Percentiles rank a stretch among this genome's conserved stretches.
phyloP scores from a whole-genome alignment of 2,329 filamentous ascomycete genomes.

The Corynespora cassiicola region DNA sequence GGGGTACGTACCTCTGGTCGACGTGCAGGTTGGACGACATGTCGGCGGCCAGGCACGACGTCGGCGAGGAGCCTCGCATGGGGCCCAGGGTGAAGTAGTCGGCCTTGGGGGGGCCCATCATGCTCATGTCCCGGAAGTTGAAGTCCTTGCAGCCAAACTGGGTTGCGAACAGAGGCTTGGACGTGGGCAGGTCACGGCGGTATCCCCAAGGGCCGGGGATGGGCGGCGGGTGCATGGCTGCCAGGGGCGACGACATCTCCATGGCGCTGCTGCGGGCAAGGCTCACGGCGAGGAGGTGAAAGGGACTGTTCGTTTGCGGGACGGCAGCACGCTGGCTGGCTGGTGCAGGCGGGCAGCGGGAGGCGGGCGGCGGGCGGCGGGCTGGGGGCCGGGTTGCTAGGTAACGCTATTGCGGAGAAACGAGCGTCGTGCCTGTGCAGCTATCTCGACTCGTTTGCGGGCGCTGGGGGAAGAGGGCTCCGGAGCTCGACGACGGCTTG shows the following conservation, averaged over 20 bases:
- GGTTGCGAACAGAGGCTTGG: slow-evolving; percentile 61
- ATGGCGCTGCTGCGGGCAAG: slow-evolving; percentile 57
- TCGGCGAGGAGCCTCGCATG: slow-evolving; percentile 85
- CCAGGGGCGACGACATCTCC: slow-evolving; percentile 93
- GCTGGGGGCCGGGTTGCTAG: slow-evolving; percentile 17
- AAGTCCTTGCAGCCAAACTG: slow-evolving; percentile 70
- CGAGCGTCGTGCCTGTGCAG: slow-evolving; percentile 18
- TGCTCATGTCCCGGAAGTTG: slow-evolving; percentile 77
- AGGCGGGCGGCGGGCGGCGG: slow-evolving; percentile 8
- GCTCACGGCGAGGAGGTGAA: slow-evolving; percentile 75
- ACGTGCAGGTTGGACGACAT: slow-evolving; percentile 97
- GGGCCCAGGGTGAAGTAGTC: slow-evolving; percentile 87
- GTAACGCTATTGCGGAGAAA: slow-evolving; percentile 20
- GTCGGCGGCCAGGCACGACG: slow-evolving; percentile 88
- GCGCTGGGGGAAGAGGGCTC: no score
- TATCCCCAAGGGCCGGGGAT: slow-evolving; percentile 70
- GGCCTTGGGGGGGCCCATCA: slow-evolving; percentile 69
- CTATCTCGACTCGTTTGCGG: slow-evolving; percentile 21
- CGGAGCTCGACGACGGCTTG: no score
- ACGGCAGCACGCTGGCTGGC: no score
- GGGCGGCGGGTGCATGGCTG: slow-evolving; percentile 83
- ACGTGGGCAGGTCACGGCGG: slow-evolving; percentile 60
- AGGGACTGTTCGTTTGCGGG: slow-evolving; percentile 3
- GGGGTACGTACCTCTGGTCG: slow-evolving; percentile 92
- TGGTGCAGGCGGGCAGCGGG: slow-evolving; percentile 2